Evolutionary conservation across 495 filamentous ascomycete genomes (phyloP).

Genomic region (Aspergillus ellipticus): DNA sequence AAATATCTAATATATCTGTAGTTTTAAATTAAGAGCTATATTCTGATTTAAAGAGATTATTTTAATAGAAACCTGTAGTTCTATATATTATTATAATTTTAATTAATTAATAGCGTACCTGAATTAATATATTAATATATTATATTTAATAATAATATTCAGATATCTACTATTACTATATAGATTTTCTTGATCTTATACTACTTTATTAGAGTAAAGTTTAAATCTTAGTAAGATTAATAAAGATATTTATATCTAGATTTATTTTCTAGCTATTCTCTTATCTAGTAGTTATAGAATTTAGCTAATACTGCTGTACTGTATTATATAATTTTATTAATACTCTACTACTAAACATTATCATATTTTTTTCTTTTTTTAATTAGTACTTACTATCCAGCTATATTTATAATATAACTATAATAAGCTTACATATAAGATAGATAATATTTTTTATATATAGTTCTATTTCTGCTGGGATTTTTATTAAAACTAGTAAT

Average conservation of each 20-base stretch:
- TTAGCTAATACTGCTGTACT: too few species aligned
- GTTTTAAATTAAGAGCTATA: not conserved
- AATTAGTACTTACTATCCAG: conserved; percentile 1
- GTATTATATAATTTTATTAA: not conserved
- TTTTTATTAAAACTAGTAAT: not conserved
- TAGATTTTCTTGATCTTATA: conserved; percentile 1
- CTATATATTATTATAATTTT: not conserved
- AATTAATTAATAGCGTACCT: not conserved
- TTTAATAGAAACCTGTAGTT: not conserved
- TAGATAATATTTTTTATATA: not conserved
- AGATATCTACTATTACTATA: conserved; percentile 3
- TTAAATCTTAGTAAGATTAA: not conserved
- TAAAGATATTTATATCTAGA: conserved; percentile 1
- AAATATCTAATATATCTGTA: not conserved
- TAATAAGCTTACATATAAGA: conserved; percentile 1
- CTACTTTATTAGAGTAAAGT: not conserved
- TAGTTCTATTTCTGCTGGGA: not conserved
- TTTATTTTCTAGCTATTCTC: not conserved
- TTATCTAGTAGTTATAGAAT: conserved; percentile 1
- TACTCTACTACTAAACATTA: not conserved
- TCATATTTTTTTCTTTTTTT: not conserved
- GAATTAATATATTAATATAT: not conserved
- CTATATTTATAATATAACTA: not conserved
- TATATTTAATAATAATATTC: not conserved
- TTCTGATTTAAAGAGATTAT: conserved; percentile 2